Percentiles rank a stretch among this genome's conserved stretches.
phyloP scores from a whole-genome alignment of 495 filamentous ascomycete species.

The Daldinia caldariorum region DNA sequence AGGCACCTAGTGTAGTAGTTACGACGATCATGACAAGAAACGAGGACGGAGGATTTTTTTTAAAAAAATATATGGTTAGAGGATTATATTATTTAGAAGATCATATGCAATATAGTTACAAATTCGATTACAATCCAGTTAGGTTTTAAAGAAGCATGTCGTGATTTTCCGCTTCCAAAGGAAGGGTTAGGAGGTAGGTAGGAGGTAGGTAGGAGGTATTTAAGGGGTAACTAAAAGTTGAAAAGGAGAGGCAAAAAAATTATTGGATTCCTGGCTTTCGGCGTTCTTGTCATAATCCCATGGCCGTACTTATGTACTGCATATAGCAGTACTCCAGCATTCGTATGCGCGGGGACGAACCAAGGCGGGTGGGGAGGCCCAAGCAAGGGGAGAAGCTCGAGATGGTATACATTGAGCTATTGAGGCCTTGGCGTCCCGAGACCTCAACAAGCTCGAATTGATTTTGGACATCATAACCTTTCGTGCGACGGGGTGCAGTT shows the following conservation, averaged over 20 bases:
- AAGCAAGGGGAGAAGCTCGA: too few relatives aligned
- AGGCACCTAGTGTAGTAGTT: neutral
- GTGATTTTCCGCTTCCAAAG: neutral
- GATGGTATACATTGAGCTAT: too few relatives aligned
- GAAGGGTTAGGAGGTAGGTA: neutral
- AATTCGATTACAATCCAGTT: conserved; percentile 5
- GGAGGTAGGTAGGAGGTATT: neutral
- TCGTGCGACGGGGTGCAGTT: too few relatives aligned
- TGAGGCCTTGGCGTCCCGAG: too few relatives aligned
- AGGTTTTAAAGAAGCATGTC: neutral
- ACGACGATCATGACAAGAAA: neutral
- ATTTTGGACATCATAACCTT: too few relatives aligned
- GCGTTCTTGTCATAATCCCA: neutral
- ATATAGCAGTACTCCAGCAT: too few relatives aligned
- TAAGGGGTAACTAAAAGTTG: neutral
- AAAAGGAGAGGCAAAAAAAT: too few relatives aligned
- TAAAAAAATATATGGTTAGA: neutral
- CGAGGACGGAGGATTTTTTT: neutral
- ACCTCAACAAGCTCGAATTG: too few relatives aligned
- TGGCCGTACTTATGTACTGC: too few relatives aligned
- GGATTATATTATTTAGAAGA: conserved; percentile 18
- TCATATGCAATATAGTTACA: neutral
- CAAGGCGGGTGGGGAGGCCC: too few relatives aligned
- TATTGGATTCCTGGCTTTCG: neutral
- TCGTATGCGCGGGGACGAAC: too few relatives aligned